A percentile compares a stretch with the other conserved stretches of the same genome.
Evolutionary conservation across 768 basidiomycete genomes (phyloP).

Genomic region (Tephrocybe sp.): DNA sequence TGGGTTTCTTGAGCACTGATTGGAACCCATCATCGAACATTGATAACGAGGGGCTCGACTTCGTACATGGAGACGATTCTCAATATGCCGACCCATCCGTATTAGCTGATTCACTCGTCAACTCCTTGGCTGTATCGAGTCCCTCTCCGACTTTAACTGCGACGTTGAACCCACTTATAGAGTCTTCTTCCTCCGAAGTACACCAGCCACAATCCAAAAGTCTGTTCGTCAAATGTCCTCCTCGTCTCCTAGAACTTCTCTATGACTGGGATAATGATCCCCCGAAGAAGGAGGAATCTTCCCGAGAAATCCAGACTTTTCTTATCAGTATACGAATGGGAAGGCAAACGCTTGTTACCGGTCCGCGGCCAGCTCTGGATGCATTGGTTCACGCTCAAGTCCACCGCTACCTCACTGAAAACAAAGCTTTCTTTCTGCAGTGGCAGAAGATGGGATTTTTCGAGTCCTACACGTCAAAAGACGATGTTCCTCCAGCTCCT

Average conservation of each 20-base stretch:
- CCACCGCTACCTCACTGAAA: conserved; percentile 2
- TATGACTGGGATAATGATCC: conserved; percentile 3
- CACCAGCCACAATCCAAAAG: neutral
- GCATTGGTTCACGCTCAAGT: neutral
- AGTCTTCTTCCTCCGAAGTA: neutral
- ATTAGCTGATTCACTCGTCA: neutral
- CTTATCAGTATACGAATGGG: conserved; percentile 7
- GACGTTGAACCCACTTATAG: no score
- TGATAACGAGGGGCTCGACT: no score
- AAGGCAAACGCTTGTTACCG: conserved; percentile 3
- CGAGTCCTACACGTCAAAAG: neutral
- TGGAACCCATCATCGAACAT: neutral
- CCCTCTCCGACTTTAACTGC: neutral
- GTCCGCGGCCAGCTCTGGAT: neutral
- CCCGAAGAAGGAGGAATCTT: neutral
- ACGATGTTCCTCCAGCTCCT: neutral
- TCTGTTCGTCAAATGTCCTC: conserved; percentile 6
- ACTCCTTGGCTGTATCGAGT: neutral
- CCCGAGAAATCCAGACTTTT: conserved; percentile 5
- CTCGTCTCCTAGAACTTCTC: conserved; percentile 5
- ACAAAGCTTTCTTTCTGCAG: conserved; percentile 1
- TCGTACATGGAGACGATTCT: neutral
- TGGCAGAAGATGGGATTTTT: conserved; percentile 15
- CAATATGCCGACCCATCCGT: neutral
- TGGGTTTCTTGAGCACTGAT: conserved; percentile 3